Evolutionary conservation across 1,139 yeast genomes (phyloP).

Genomic region (Suhomyces atakaporum): DNA sequence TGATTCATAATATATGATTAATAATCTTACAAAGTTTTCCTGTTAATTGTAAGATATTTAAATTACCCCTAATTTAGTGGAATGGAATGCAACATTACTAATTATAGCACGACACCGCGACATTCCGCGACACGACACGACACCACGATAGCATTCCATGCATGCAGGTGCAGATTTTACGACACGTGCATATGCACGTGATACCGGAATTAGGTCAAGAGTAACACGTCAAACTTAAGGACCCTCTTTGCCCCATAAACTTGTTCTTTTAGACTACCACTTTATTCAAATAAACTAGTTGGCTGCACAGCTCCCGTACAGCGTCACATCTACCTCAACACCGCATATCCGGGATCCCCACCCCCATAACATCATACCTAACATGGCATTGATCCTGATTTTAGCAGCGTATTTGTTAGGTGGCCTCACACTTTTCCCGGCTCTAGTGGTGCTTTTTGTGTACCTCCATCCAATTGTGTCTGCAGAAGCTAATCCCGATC

Average conservation of each 20-base stretch:
- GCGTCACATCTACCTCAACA: no score
- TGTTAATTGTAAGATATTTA: no score
- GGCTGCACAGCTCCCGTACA: no score
- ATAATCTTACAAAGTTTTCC: no score
- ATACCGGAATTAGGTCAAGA: no score
- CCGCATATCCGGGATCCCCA: not conserved
- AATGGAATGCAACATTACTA: no score
- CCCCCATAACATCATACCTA: not conserved
- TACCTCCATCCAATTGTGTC: slow-evolving; percentile 35
- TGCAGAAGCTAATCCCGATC: not conserved
- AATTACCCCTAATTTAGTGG: no score
- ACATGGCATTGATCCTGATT: not conserved
- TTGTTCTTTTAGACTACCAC: no score
- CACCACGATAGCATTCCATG: not conserved
- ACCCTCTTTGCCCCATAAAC: no score
- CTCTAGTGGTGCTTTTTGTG: slow-evolving; percentile 40
- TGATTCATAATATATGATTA: no score
- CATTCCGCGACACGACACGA: not conserved
- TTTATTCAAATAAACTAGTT: no score
- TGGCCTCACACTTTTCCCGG: slow-evolving; percentile 77
- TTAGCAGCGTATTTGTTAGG: slow-evolving; percentile 55
- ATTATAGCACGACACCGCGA: slow-evolving; percentile 3
- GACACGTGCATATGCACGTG: not conserved
- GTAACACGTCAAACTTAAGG: no score
- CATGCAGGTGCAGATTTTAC: not conserved